Percentiles rank a stretch among this genome's conserved stretches.
These are phyloP conservation scores for Citrus sp. DNA, from an alignment of 345 rosid genomes.

Conservation along the genomic window DNA sequence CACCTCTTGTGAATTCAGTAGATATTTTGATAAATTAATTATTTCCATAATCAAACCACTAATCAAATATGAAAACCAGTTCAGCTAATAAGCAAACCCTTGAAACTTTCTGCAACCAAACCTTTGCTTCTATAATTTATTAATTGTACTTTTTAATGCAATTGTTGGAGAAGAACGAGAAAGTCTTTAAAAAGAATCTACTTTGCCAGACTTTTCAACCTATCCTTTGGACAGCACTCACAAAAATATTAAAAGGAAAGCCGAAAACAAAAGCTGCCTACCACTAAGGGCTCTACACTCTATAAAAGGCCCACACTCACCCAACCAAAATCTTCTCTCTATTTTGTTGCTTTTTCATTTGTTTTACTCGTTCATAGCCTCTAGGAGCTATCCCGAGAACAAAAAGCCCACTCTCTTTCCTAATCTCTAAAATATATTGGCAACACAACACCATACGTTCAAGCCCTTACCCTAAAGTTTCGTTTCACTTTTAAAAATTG, in stretches of 20 bases:
- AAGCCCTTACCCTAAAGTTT: too few species aligned
- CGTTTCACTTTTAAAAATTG: too few species aligned
- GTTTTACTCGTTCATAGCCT: background rate
- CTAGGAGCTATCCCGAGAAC: too few species aligned
- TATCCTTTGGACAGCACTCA: constrained; percentile 24
- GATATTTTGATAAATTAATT: too few species aligned
- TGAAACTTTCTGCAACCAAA: background rate
- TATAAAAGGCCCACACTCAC: constrained; percentile 17
- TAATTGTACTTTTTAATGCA: background rate
- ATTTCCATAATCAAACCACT: too few species aligned
- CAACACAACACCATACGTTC: too few species aligned
- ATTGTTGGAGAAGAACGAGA: background rate
- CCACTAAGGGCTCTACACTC: constrained; percentile 28
- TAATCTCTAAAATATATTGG: too few species aligned
- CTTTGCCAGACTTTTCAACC: constrained; percentile 22
- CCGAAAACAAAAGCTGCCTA: constrained; percentile 28
- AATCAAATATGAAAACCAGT: background rate
- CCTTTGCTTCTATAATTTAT: background rate
- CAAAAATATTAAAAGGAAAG: constrained; percentile 12
- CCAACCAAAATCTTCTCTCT: constrained; percentile 14
- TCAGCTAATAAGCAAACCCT: background rate
- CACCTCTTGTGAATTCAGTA: too few species aligned
- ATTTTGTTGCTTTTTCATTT: background rate
- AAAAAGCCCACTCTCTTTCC: constrained; percentile 24
- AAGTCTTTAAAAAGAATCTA: constrained; percentile 17